Evolutionary conservation across 129 eudicot genomes (phyloP).

Genomic region (Tanacetum coccineum): DNA sequence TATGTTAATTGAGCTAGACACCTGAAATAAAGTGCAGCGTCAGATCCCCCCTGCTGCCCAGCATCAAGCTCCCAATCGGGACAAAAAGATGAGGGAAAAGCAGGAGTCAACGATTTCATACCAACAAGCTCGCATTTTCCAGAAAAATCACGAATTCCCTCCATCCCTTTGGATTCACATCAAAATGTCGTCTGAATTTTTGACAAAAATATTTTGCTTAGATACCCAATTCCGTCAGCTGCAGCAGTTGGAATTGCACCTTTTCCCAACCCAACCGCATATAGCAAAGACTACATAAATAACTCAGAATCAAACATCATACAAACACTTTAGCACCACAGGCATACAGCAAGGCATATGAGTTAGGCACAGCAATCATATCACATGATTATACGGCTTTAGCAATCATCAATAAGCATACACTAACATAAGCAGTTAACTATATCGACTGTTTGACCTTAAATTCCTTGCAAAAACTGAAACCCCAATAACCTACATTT

Average conservation of each 20-base stretch:
- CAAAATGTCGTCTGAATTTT: slow-evolving; percentile 96
- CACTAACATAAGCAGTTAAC: too few relatives aligned
- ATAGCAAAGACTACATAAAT: too few relatives aligned
- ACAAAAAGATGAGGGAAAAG: slow-evolving; percentile 95
- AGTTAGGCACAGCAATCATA: too few relatives aligned
- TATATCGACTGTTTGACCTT: not conserved
- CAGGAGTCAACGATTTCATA: slow-evolving; percentile 90
- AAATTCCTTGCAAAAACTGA: slow-evolving; percentile 12
- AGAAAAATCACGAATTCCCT: slow-evolving; percentile 83
- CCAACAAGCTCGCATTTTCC: slow-evolving; percentile 97
- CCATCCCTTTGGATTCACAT: slow-evolving; percentile 98
- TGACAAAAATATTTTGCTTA: slow-evolving; percentile 47
- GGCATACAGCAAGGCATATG: too few relatives aligned
- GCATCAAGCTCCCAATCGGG: slow-evolving; percentile 94
- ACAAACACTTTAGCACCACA: too few relatives aligned
- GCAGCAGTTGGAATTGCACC: too few relatives aligned
- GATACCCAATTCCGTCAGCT: too few relatives aligned
- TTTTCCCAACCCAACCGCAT: too few relatives aligned
- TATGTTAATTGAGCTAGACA: slow-evolving; percentile 9
- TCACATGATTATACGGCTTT: too few relatives aligned
- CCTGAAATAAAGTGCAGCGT: slow-evolving; percentile 92
- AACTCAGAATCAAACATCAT: too few relatives aligned
- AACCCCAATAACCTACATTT: not conserved
- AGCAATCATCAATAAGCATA: too few relatives aligned
- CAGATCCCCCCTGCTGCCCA: slow-evolving; percentile 98